A percentile compares a stretch with the other conserved stretches of the same genome.
Conservation (phyloP, 2,329 filamentous ascomycete genomes). For the Alternaria viburni region DNA sequence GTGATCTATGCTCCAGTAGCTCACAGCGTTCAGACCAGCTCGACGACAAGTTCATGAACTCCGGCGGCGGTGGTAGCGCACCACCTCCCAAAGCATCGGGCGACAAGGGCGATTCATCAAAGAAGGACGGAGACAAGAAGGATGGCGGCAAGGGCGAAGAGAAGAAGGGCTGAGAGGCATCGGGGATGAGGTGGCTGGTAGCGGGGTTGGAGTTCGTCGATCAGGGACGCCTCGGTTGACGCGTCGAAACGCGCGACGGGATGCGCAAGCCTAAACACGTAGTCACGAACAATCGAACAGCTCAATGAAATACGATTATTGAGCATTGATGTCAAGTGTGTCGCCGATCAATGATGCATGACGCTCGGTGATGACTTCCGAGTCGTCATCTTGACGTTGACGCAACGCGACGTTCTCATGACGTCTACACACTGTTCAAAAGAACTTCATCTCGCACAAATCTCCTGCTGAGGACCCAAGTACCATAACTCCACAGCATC, state of each 20-base stretch:
- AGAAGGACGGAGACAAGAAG: background rate
- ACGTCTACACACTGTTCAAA: background rate
- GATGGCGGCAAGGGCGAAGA: background rate
- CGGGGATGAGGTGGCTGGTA: background rate
- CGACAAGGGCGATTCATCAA: background rate
- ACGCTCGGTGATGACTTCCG: background rate
- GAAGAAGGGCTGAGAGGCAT: background rate
- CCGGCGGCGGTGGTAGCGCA: background rate
- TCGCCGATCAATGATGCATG: background rate
- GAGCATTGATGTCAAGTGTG: background rate
- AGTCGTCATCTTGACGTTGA: background rate
- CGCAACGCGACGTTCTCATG: background rate
- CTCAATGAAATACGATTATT: background rate
- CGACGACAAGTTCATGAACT: slow-evolving; percentile 6
- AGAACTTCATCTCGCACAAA: background rate
- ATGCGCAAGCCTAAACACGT: background rate
- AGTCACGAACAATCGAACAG: background rate
- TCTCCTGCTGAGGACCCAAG: background rate
- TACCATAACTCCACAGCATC: background rate
- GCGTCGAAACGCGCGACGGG: background rate
- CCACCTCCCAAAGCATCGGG: background rate
- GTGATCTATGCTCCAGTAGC: background rate
- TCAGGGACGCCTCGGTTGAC: background rate
- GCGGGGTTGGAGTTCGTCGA: background rate
- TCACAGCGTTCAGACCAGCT: background rate